phyloP scores from a whole-genome alignment of 768 basidiomycete species.

The Cystobasidium ongulense region DNA sequence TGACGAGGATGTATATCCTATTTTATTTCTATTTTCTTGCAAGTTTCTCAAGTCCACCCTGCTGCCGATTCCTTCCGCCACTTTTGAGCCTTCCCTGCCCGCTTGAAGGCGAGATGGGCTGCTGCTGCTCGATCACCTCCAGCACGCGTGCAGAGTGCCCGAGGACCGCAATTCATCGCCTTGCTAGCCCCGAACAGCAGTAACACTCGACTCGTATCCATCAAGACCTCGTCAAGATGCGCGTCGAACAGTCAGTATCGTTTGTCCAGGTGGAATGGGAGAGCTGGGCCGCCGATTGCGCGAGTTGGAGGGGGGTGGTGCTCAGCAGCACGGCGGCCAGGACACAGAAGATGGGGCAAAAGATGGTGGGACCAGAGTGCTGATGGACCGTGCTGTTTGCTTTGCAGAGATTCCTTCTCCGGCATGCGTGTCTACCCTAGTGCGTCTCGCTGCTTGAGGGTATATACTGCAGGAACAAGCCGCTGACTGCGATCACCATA shows the following conservation, averaged over 20 bases:
- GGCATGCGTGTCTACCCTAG: not conserved
- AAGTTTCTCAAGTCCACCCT: not conserved
- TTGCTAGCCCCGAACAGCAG: not conserved
- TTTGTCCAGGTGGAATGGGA: not conserved
- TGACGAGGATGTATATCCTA: too few species aligned
- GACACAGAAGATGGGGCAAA: not conserved
- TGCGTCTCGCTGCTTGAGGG: not conserved
- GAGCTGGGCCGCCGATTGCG: not conserved
- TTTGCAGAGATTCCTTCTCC: not conserved
- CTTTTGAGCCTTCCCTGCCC: not conserved
- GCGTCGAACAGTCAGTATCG: slow-evolving; percentile 14
- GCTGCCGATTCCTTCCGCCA: not conserved
- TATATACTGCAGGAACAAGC: not conserved
- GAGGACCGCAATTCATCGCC: not conserved
- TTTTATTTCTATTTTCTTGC: not conserved
- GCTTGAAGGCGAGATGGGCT: not conserved
- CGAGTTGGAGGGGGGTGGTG: not conserved
- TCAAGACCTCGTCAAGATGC: slow-evolving; percentile 27
- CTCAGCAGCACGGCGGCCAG: not conserved
- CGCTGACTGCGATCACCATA: not conserved
- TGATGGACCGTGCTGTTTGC: not conserved
- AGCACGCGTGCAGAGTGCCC: not conserved
- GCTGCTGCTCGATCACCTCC: not conserved
- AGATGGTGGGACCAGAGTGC: not conserved
- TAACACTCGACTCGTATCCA: not conserved